A percentile compares a stretch with the other conserved stretches of the same genome.
phyloP scores from a whole-genome alignment of 306 rosid genomes.

The Castanea mollissima region DNA sequence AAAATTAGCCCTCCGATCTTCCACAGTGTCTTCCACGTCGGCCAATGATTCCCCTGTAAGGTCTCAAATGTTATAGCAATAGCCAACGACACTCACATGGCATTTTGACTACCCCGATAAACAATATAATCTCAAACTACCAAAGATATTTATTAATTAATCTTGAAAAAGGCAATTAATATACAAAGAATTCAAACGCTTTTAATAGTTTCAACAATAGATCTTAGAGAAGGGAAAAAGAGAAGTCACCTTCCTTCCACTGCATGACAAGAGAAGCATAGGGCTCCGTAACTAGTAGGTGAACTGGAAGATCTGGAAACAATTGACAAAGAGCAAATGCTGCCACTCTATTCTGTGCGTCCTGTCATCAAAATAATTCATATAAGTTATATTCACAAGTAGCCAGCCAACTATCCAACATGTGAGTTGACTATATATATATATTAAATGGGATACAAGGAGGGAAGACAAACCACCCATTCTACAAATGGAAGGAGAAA shows the following conservation, averaged over 20 bases:
- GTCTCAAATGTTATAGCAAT: slow-evolving; percentile 11
- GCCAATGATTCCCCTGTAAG: slow-evolving; percentile 66
- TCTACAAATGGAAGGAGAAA: neutral
- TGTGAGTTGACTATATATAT: neutral
- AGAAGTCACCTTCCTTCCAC: slow-evolving; percentile 69
- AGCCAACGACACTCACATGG: slow-evolving; percentile 16
- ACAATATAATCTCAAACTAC: slow-evolving; percentile 3
- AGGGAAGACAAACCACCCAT: neutral
- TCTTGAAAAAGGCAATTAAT: neutral
- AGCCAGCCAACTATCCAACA: neutral
- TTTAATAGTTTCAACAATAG: neutral
- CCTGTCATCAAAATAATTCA: slow-evolving; percentile 42
- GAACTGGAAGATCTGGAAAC: slow-evolving; percentile 83
- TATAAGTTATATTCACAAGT: neutral
- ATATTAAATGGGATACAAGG: neutral
- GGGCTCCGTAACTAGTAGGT: slow-evolving; percentile 67
- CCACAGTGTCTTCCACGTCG: slow-evolving; percentile 64
- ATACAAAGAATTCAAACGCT: neutral
- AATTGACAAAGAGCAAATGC: slow-evolving; percentile 81
- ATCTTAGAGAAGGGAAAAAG: neutral
- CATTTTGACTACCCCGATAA: neutral
- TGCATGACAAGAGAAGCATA: slow-evolving; percentile 67
- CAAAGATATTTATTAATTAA: neutral
- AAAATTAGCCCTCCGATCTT: slow-evolving; percentile 74
- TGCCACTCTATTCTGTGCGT: slow-evolving; percentile 94